A percentile compares a stretch with the other conserved stretches of the same genome.
These are phyloP conservation scores for Debaryomyces maramus DNA, from an alignment of 805 yeast species.

Conservation along the genomic window DNA sequence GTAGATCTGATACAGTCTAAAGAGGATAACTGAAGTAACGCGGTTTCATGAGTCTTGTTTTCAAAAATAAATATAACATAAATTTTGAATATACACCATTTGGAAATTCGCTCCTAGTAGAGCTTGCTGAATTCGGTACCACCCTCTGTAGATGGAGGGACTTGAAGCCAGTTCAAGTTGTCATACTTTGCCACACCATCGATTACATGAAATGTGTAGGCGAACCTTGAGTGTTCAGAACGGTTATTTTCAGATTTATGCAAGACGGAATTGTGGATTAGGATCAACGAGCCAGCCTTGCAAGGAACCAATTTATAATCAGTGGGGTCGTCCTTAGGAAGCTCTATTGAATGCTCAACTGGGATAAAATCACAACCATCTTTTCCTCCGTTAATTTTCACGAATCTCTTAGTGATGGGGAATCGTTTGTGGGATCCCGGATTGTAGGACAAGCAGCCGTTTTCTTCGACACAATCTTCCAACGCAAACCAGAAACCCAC, in stretches of 20 bases:
- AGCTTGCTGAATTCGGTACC: constrained; percentile 60
- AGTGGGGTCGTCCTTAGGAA: constrained; percentile 29
- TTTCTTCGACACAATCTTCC: constrained; percentile 64
- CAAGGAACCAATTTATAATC: constrained; percentile 57
- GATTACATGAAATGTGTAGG: constrained; percentile 77
- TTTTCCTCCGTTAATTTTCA: constrained; percentile 47
- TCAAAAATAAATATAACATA: no score
- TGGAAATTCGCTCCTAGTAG: constrained; percentile 21
- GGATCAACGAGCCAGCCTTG: constrained; percentile 68
- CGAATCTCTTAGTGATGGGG: constrained; percentile 63
- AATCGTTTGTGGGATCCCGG: constrained; percentile 69
- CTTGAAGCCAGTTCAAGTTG: constrained; percentile 71
- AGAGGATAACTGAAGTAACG: no score
- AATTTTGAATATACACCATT: no score
- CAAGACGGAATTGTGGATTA: constrained; percentile 69
- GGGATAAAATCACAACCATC: constrained; percentile 59
- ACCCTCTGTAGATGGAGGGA: constrained; percentile 60
- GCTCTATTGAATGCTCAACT: constrained; percentile 20
- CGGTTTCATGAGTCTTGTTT: no score
- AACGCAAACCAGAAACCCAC: constrained; percentile 82
- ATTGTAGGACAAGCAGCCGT: constrained; percentile 68
- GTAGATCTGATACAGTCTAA: no score
- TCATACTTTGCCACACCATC: constrained; percentile 68
- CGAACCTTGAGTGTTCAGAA: constrained; percentile 60
- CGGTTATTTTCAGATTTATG: constrained; percentile 68